Base-by-base conservation (phyloP, 2,329 filamentous ascomycete species). In the Colletotrichum horii region DNA sequence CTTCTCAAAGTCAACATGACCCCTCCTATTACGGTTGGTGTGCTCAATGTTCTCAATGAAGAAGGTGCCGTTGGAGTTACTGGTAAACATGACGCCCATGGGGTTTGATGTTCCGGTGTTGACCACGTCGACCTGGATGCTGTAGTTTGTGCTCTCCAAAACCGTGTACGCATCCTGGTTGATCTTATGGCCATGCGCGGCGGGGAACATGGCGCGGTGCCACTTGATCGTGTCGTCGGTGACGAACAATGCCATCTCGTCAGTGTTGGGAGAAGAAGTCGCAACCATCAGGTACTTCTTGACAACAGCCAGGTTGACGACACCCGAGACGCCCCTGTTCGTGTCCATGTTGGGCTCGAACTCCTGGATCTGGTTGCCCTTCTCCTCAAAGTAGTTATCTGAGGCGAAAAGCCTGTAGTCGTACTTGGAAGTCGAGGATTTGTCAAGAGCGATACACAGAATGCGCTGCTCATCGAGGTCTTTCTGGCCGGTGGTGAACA, bases 11-110 rank as follows among this genome's bases (percentile, higher is more conserved):
- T 99, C 97, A 66, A 99, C 96, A 73, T 93, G 91, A 4, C 95
- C 96, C 32, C 87, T 85, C 12, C 83, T 80, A 80, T 96, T 94
- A 80, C 96, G 94, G 83, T 99, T 98, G 38, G 96, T 98, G 83
- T 98, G 94, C 75, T 97, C 94, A 71, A 96, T 91, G 80, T 98
- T 98, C 81, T 94, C 93, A 3, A 94, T 97, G 83, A 98, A 99
- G 84, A 96, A 98, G 4, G 96, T 98, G 76, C 97, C 97, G 82
- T 98, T 97, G 36, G 96, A 98, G 83, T 99, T 99, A 82, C 96
- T 98, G 8, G 96, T 98, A 81, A 98, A 96, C 72, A 99, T 89
- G 14, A 94, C 93, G 38, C 97, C 97, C 91, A 98, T 96, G 1
- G 94, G 91, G 48, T 90, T 91, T 2, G 89, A 90, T 15, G 90